Percentiles rank a stretch among this genome's conserved stretches.
phyloP scores from a whole-genome alignment of 2,329 filamentous ascomycete species.

The Fusarium sp. region DNA sequence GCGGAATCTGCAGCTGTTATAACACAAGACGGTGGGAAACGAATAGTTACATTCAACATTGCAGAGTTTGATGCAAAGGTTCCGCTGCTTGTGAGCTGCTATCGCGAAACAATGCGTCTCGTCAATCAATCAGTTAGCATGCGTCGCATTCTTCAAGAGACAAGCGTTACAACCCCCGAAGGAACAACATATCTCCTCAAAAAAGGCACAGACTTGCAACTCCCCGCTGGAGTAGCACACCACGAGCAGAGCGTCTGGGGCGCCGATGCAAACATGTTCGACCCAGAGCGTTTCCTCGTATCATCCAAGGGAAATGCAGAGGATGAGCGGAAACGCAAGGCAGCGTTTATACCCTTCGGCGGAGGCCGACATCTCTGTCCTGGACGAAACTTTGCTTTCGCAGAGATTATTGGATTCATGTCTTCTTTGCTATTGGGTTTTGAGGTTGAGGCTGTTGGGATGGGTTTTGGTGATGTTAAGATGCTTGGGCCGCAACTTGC shows the following conservation, averaged over 20 bases:
- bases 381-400: slow-evolving; percentile 49
- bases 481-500: slow-evolving; percentile 29
- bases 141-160: slow-evolving; percentile 56
- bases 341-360: slow-evolving; percentile 48
- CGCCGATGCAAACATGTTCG: slow-evolving; percentile 33
- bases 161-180: slow-evolving; percentile 45
- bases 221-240: slow-evolving; percentile 43
- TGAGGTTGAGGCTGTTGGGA: slow-evolving; percentile 40
- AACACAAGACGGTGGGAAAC: background rate
- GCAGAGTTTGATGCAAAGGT: slow-evolving; percentile 51
- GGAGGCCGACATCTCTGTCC: slow-evolving; percentile 50
- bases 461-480: slow-evolving; percentile 31
- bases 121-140: slow-evolving; percentile 52
- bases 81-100: slow-evolving; percentile 57
- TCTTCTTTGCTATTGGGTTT: slow-evolving; percentile 46
- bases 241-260: slow-evolving; percentile 40
- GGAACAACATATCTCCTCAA: slow-evolving; percentile 46
- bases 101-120: slow-evolving; percentile 58
- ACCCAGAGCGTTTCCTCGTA: slow-evolving; percentile 40
- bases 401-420: slow-evolving; percentile 49
- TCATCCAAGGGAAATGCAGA: background rate
- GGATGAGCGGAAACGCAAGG: slow-evolving; percentile 30
- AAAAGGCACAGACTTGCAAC: slow-evolving; percentile 45
- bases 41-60: slow-evolving; percentile 49
- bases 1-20: slow-evolving; percentile 23